Percentiles rank a stretch among this genome's conserved stretches.
Evolutionary conservation across 495 filamentous ascomycete genomes (phyloP).

Genomic region (Tirmania nivea): DNA sequence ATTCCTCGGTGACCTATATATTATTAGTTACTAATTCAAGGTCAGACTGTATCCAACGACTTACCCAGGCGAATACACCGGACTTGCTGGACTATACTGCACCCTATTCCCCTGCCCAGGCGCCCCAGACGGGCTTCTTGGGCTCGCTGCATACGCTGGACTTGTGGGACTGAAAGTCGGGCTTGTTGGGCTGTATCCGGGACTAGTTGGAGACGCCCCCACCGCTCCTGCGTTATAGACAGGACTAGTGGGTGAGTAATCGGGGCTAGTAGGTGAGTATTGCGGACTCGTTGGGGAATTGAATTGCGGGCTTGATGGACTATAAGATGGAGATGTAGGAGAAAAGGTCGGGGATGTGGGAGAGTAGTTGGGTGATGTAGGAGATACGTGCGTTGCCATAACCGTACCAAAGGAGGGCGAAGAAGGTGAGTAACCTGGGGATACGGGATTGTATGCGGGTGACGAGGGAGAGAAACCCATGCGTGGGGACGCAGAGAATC

Average conservation of each 20-base stretch:
- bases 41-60: background rate
- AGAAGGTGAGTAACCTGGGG: slow-evolving; percentile 62
- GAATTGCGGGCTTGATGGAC: slow-evolving; percentile 48
- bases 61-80: slow-evolving; percentile 29
- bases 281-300: slow-evolving; percentile 42
- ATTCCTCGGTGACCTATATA: background rate
- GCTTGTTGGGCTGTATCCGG: slow-evolving; percentile 41
- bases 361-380: slow-evolving; percentile 27
- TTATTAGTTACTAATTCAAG: background rate
- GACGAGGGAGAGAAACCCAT: slow-evolving; percentile 41
- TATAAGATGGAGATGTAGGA: slow-evolving; percentile 36
- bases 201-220: slow-evolving; percentile 19
- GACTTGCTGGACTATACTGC: slow-evolving; percentile 31
- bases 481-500: slow-evolving; percentile 42
- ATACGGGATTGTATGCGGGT: slow-evolving; percentile 63
- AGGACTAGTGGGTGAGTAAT: slow-evolving; percentile 24
- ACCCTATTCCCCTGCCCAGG: background rate
- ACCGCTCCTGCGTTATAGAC: slow-evolving; percentile 12
- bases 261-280: slow-evolving; percentile 48
- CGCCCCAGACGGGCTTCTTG: slow-evolving; percentile 39
- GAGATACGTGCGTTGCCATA: slow-evolving; percentile 23
- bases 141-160: slow-evolving; percentile 42
- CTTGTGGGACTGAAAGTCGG: slow-evolving; percentile 57
- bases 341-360: slow-evolving; percentile 39
- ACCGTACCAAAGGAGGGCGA: slow-evolving; percentile 25